These are phyloP conservation scores for Phyllosticta citrichinensis DNA, from an alignment of 2,329 filamentous ascomycete genomes.

Conservation along the genomic window DNA sequence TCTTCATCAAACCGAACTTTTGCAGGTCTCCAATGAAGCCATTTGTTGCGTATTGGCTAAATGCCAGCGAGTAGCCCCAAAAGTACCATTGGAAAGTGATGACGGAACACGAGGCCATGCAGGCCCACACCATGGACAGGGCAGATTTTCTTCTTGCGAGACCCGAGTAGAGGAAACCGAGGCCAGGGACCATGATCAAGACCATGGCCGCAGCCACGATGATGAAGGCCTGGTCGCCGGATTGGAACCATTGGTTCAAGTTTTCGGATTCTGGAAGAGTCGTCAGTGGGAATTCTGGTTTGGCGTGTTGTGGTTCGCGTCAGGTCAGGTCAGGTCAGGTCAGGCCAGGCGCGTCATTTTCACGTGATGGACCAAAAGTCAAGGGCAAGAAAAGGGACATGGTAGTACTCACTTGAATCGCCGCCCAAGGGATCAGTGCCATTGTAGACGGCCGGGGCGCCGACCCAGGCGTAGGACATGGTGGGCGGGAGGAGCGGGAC, in stretches of 20 bases:
- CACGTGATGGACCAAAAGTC: neutral
- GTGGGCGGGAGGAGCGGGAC: constrained; percentile 10
- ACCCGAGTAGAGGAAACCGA: constrained; percentile 95
- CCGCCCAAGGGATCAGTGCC: constrained; percentile 56
- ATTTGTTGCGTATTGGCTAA: constrained; percentile 71
- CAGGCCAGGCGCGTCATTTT: neutral
- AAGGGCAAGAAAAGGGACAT: constrained; percentile 17
- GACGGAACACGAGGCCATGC: constrained; percentile 86
- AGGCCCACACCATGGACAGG: constrained; percentile 92
- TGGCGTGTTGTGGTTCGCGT: neutral
- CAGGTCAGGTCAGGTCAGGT: too few relatives aligned
- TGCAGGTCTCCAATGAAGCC: constrained; percentile 85
- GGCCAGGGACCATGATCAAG: constrained; percentile 89
- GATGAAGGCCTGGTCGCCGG: constrained; percentile 92
- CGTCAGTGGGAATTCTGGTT: neutral
- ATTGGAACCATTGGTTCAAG: constrained; percentile 88
- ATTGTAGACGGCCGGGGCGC: constrained; percentile 37
- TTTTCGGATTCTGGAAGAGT: constrained; percentile 59
- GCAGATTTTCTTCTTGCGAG: constrained; percentile 96
- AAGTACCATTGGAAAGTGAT: constrained; percentile 99
- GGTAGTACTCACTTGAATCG: constrained; percentile 58
- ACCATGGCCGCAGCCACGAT: constrained; percentile 86
- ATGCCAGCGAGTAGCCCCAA: constrained; percentile 95
- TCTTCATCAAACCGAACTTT: constrained; percentile 82
- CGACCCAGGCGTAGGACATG: constrained; percentile 42